These are phyloP conservation scores for Chaetomium sp. DNA, from an alignment of 2,329 filamentous ascomycete genomes.

Conservation along the genomic window DNA sequence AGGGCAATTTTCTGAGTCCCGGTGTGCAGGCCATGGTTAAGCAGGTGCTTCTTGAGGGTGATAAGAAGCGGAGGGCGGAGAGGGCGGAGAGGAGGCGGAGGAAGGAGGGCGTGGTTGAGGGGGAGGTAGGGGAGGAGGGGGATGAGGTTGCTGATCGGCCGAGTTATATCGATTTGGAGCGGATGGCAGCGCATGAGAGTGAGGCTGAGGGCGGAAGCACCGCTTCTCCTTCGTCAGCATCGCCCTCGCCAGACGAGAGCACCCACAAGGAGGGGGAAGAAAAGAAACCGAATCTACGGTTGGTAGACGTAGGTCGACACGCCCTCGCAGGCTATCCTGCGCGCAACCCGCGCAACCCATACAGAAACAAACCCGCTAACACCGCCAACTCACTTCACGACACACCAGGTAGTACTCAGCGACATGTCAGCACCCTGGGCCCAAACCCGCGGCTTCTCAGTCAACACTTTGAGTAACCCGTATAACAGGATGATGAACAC, in stretches of 20 bases:
- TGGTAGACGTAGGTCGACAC: slow-evolving; percentile 66
- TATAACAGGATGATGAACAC: slow-evolving; percentile 99
- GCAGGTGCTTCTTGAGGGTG: slow-evolving; percentile 63
- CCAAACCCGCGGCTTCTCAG: slow-evolving; percentile 75
- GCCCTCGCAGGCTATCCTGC: too few relatives aligned
- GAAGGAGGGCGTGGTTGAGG: slow-evolving; percentile 31
- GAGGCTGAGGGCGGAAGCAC: slow-evolving; percentile 26
- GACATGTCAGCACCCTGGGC: slow-evolving; percentile 99
- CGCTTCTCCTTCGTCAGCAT: background rate
- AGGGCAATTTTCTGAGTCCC: slow-evolving; percentile 85
- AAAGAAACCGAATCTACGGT: slow-evolving; percentile 47
- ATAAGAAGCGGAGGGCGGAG: slow-evolving; percentile 27
- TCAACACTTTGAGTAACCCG: slow-evolving; percentile 91
- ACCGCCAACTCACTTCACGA: background rate
- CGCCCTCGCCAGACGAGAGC: background rate
- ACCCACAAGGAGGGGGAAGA: slow-evolving; percentile 24
- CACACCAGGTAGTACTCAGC: slow-evolving; percentile 75
- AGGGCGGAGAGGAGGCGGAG: slow-evolving; percentile 27
- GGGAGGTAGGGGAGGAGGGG: slow-evolving; percentile 29
- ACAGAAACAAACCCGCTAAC: slow-evolving; percentile 8
- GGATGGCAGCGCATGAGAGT: slow-evolving; percentile 39
- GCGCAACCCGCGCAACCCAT: too few relatives aligned
- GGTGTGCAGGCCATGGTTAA: slow-evolving; percentile 75
- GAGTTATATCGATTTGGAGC: slow-evolving; percentile 69
- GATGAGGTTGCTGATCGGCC: slow-evolving; percentile 44